Base-by-base conservation (phyloP, 2,329 filamentous ascomycete species). In the Aspergillus nomiae region DNA sequence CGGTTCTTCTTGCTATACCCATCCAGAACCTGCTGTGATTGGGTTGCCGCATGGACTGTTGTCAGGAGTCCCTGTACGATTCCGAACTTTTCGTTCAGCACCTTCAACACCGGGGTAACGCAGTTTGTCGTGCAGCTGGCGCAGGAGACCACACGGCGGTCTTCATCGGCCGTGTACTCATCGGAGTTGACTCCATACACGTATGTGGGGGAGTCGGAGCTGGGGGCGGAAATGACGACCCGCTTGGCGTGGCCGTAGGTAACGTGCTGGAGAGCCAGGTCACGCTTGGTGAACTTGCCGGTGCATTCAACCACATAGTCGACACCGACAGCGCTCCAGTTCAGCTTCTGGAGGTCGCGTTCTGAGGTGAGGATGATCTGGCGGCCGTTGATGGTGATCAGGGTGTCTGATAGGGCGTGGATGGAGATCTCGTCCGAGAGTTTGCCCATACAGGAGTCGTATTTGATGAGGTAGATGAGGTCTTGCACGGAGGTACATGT, bases 391-490 rank as follows among this genome's bases (percentile, higher is more conserved):
- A 74, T 65, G 34, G 63, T 64, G 81, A 96, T 87, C 57, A 90
- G 87, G 74, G 91, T 92, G 85, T 96, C 94, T 87, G 96, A 96
- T 80, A 86, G 77, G 73, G 92, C 92, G 86, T 97, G 92, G 81
- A 91, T 92, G 70, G 90, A 91, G 86, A 96, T 92, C 81, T 95
- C 94, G 86, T 94, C 93, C 83, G 96, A 89, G 90, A 96, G 95
- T 87, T 96, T 94, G 75, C 90, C 90, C 92, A 94, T 73, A 12
- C 66, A 69, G 3, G 70, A 73, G 53, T 71, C 69, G 56, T 70
- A 73, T 60, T 68, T 64, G 64, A 73, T 70, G 9, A 71, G 72
- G 62, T 74, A 71, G 65, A 73, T 67, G 38, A 74, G 69, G 65
- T 74, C 72, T 60, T 73, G 65, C 14, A 73, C 69, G 9, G 70